Conservation (phyloP, 208 protist genomes). For the Naegleria lovaniensis region DNA sequence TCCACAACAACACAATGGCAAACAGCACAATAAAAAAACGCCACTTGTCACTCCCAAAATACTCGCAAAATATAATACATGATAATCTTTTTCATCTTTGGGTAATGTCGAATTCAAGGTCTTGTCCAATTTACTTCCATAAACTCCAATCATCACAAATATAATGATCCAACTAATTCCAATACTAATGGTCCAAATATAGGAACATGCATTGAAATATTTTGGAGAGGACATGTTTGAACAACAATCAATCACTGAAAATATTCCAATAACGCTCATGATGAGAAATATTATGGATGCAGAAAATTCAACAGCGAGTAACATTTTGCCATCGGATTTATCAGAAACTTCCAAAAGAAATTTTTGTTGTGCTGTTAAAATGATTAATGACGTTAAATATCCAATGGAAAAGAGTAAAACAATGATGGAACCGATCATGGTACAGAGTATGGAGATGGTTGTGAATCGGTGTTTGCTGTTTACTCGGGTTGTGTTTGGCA, state of each 20-base stretch:
- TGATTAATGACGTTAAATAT: neutral
- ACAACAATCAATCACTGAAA: neutral
- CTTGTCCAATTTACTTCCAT: neutral
- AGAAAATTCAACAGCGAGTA: neutral
- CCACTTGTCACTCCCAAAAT: neutral
- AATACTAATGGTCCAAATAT: neutral
- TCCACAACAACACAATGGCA: neutral
- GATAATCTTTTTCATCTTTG: neutral
- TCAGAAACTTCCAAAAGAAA: neutral
- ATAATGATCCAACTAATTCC: neutral
- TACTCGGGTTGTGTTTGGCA: neutral
- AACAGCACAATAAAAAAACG: neutral
- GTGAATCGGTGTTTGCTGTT: neutral
- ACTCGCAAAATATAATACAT: neutral
- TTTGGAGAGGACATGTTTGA: neutral
- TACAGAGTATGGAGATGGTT: neutral
- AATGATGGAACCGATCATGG: neutral
- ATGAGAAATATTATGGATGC: neutral
- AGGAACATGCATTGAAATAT: neutral
- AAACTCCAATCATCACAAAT: neutral
- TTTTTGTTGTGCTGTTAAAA: neutral
- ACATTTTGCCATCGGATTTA: neutral
- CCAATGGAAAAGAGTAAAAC: neutral
- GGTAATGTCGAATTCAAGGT: neutral
- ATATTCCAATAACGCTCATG: neutral